Evolutionary conservation across 768 basidiomycete species (phyloP), one percentile per base, ranked within the genome.

Genomic region (Dentipellis sp.): DNA sequence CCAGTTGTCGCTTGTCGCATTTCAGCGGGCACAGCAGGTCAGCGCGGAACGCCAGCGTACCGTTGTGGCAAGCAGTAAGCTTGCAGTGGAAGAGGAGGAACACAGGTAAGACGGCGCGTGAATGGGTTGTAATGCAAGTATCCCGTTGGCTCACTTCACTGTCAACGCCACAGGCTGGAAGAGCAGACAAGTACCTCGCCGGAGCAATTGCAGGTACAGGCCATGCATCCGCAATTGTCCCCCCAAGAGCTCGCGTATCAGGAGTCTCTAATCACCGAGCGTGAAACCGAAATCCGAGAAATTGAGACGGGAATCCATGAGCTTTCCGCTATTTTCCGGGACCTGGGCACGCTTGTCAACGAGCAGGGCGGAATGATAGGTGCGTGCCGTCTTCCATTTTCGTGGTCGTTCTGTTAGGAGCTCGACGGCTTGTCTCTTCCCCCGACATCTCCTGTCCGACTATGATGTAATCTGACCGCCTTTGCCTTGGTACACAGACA

Each of bases 241-340:
- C 89, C 91, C 0, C 88, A 90, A 58, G 95, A 97, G 70, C 79
- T 98, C 21, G 91, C 91, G 12, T 94, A 94, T 67, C 97, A 98
- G 69, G 95, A 99, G 67, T 90, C 91, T 10, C 74, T 98, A 38
- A 93, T 97, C 53, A 85, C 88, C 52, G 97, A 99, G 67, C 87
- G 97, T 16, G 95, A 99, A 68, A 78, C 77, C 0, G 97, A 98
- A 65, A 98, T 98, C 54, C 82, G 89, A 52, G 94, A 97, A 67
- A 99, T 99, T 52, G 97, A 99, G 70, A 85, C 83, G 7, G 95
- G 97, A 7, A 97, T 99, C 55, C 92, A 95, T 65, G 95, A 99
- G 69, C 72, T 99, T 48, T 82, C 90, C 23, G 92, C 97, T 70
- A 97, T 99, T 66, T 98, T 99, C 78, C 82, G 90, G 51, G 94